phyloP scores from a whole-genome alignment of 768 basidiomycete genomes.

The Cystobasidium ongulense region DNA sequence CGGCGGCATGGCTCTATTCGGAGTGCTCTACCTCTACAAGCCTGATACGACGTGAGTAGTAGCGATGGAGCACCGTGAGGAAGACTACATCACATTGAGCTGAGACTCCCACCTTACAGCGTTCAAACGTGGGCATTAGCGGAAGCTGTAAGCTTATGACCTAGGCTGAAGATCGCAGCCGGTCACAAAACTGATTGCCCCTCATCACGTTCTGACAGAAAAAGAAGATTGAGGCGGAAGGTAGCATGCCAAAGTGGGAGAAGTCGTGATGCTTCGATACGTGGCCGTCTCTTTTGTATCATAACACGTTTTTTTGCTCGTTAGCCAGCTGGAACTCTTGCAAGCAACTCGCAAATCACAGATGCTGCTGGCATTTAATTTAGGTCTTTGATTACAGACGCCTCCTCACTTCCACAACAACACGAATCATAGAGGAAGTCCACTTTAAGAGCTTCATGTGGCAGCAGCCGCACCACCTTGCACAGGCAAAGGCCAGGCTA shows the following conservation, averaged over 20 bases:
- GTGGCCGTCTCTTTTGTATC: neutral
- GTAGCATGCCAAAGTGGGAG: constrained; percentile 25
- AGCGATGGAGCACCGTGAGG: neutral
- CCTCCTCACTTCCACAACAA: no score
- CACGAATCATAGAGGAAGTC: no score
- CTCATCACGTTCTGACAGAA: neutral
- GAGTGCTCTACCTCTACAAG: constrained; percentile 30
- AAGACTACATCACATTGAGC: neutral
- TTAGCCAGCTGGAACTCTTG: no score
- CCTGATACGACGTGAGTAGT: constrained; percentile 6
- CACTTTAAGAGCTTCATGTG: no score
- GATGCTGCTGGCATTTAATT: no score
- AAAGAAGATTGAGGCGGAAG: constrained; percentile 30
- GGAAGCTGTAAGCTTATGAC: constrained; percentile 22
- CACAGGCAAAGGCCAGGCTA: constrained; percentile 18
- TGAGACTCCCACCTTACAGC: neutral
- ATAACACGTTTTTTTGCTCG: neutral
- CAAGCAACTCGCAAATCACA: no score
- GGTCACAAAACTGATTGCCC: neutral
- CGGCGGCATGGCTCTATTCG: constrained; percentile 27
- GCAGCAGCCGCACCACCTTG: neutral
- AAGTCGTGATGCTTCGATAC: constrained; percentile 2
- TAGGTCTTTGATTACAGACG: no score
- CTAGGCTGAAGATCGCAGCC: neutral
- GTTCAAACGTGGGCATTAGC: constrained; percentile 30